Evolutionary conservation across 176 grass and related monocot genomes (phyloP).

Genomic region (Pontederia crassipes): DNA sequence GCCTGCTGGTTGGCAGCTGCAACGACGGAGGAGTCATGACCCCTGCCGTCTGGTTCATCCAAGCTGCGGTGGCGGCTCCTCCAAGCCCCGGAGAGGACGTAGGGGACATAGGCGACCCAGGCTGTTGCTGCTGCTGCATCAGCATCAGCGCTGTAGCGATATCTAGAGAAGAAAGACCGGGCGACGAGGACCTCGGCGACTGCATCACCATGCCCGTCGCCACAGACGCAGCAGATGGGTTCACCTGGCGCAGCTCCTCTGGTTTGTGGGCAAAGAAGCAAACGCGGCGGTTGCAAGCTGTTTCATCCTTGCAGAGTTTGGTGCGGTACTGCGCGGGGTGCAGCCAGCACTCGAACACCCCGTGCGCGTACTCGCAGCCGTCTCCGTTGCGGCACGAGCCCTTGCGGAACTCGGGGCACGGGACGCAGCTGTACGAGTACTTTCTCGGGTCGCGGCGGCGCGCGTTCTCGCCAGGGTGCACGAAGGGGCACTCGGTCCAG

Average conservation of each 20-base stretch:
- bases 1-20: slow-evolving; percentile 24
- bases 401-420: slow-evolving; percentile 73
- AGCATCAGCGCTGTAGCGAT: slow-evolving; percentile 11
- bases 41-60: slow-evolving; percentile 11
- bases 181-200: slow-evolving; percentile 7
- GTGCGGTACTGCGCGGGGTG: slow-evolving; percentile 77
- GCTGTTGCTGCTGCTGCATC: slow-evolving; percentile 11
- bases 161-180: slow-evolving; percentile 10
- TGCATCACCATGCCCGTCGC: slow-evolving; percentile 15
- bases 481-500: slow-evolving; percentile 87
- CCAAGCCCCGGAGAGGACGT: neutral
- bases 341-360: slow-evolving; percentile 85
- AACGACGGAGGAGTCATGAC: slow-evolving; percentile 31
- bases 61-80: neutral
- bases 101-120: slow-evolving; percentile 6
- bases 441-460: slow-evolving; percentile 65
- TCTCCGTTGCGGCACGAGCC: slow-evolving; percentile 60
- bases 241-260: slow-evolving; percentile 60
- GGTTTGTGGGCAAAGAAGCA: slow-evolving; percentile 82
- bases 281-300: slow-evolving; percentile 53
- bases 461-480: slow-evolving; percentile 84
- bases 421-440: slow-evolving; percentile 79
- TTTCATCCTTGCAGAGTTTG: slow-evolving; percentile 74
- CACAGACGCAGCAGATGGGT: slow-evolving; percentile 75
- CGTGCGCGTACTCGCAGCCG: slow-evolving; percentile 81